These are phyloP conservation scores for Capsella bursapastoris DNA, from an alignment of 345 rosid genomes.

Conservation along the genomic window DNA sequence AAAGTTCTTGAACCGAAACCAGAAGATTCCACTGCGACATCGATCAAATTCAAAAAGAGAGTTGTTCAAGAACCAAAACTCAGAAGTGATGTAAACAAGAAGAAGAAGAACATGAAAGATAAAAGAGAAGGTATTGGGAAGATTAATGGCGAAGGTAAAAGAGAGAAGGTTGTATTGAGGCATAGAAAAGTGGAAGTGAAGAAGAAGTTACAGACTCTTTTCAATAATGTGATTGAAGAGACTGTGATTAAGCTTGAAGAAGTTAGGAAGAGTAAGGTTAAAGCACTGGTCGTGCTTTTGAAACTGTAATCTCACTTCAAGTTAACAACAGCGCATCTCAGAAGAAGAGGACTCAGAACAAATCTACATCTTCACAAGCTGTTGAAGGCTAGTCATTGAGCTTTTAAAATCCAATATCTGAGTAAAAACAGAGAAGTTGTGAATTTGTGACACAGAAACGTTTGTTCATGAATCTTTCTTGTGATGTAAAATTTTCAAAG, in stretches of 20 bases:
- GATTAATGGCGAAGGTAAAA: conserved; percentile 42
- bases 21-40: conserved; percentile 48
- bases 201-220: conserved; percentile 71
- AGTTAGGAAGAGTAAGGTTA: conserved; percentile 91
- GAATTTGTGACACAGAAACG: conserved; percentile 21
- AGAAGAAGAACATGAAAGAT: conserved; percentile 67
- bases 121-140: conserved; percentile 55
- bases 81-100: conserved; percentile 43
- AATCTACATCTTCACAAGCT: conserved; percentile 23
- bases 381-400: conserved; percentile 27
- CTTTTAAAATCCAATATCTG: background rate
- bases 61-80: conserved; percentile 44
- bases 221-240: conserved; percentile 93
- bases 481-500: conserved; percentile 21
- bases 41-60: conserved; percentile 58
- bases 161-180: conserved; percentile 63
- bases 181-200: conserved; percentile 71
- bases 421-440: conserved; percentile 14
- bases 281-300: conserved; percentile 98
- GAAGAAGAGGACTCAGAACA: conserved; percentile 35
- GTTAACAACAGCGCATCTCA: conserved; percentile 54
- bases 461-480: conserved; percentile 21
- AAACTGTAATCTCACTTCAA: conserved; percentile 91
- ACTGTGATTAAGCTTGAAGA: conserved; percentile 88
- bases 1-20: conserved; percentile 63